Percentiles rank a stretch among this genome's conserved stretches.
These are phyloP conservation scores for Paraconiothyrium brasiliense DNA, from an alignment of 2,329 filamentous ascomycete species.

Conservation along the genomic window DNA sequence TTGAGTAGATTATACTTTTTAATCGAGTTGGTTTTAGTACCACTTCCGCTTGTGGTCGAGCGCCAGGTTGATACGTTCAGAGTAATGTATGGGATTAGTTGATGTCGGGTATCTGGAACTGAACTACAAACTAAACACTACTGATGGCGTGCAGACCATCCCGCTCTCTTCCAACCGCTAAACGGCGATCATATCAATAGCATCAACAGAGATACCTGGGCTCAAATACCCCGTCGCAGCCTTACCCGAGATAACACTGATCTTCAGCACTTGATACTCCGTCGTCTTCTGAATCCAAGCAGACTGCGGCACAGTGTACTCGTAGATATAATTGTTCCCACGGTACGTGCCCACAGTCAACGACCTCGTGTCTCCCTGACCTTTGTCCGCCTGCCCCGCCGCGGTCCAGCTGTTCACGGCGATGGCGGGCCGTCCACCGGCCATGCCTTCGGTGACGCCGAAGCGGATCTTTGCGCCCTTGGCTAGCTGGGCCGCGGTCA, in stretches of 20 bases:
- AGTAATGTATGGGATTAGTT: background rate
- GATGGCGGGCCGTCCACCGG: conserved; percentile 30
- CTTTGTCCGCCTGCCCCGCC: conserved; percentile 27
- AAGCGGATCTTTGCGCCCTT: conserved; percentile 30
- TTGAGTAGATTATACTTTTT: background rate
- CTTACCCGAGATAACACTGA: conserved; percentile 33
- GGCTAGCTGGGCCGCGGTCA: conserved; percentile 33
- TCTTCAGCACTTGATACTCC: conserved; percentile 32
- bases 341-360: conserved; percentile 36
- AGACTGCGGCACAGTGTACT: conserved; percentile 33
- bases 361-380: conserved; percentile 30
- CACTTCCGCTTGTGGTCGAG: too few relatives aligned
- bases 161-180: background rate
- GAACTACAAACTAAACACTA: background rate
- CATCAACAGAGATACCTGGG: conserved; percentile 32
- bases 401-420: conserved; percentile 29
- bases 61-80: too few relatives aligned
- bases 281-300: conserved; percentile 30
- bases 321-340: conserved; percentile 35
- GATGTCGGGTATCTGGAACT: background rate
- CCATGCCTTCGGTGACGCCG: conserved; percentile 33
- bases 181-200: conserved; percentile 28
- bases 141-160: background rate
- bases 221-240: conserved; percentile 31
- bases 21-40: background rate